A percentile compares a stretch with the other conserved stretches of the same genome.
Evolutionary conservation across 78 protist species (phyloP).

Genomic region (Blattamonas nauphoetae): DNA sequence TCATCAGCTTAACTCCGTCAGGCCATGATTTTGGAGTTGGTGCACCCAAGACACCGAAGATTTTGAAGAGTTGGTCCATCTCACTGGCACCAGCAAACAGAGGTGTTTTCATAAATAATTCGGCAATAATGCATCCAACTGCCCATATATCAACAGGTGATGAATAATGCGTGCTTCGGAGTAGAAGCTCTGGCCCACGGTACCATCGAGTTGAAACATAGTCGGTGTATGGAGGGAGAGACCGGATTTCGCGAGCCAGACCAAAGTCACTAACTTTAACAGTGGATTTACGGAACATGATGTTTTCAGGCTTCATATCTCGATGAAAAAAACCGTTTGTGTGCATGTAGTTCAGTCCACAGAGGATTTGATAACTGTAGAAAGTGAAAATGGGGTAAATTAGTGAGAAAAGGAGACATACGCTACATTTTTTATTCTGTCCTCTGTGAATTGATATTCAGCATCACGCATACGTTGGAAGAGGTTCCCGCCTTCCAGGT

Average conservation of each 20-base stretch:
- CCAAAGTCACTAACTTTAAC: constrained; percentile 39
- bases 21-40: constrained; percentile 64
- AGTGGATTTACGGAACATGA: constrained; percentile 7
- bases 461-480: background rate
- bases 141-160: constrained; percentile 43
- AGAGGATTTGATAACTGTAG: constrained; percentile 26
- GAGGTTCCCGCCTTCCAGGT: constrained; percentile 16
- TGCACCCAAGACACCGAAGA: constrained; percentile 26
- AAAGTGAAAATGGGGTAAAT: background rate
- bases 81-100: constrained; percentile 50
- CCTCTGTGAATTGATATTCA: background rate
- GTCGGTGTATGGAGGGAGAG: constrained; percentile 2
- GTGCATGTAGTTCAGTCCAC: constrained; percentile 53
- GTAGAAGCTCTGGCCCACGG: background rate
- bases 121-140: constrained; percentile 47
- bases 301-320: constrained; percentile 53
- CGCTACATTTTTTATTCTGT: background rate
- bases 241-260: constrained; percentile 18
- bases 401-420: background rate
- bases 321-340: constrained; percentile 51
- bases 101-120: constrained; percentile 28
- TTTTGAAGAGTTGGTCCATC: constrained; percentile 46
- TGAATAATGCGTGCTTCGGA: background rate
- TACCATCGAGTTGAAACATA: constrained; percentile 27
- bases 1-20: constrained; percentile 41